phyloP scores from a whole-genome alignment of 306 rosid species.

The Benincasa hispida region DNA sequence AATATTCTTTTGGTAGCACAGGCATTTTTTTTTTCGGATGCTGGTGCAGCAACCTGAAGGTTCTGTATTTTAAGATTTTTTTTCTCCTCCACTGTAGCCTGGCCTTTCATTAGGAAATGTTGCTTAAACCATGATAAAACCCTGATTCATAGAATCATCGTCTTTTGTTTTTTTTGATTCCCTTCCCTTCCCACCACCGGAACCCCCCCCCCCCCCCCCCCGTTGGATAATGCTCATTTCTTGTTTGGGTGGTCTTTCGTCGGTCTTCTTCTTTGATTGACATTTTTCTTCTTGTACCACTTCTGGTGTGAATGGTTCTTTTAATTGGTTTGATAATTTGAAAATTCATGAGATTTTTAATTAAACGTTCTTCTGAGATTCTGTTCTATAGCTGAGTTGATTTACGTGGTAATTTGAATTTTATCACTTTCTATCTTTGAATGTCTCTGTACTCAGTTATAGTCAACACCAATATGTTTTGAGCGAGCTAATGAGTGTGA shows the following conservation, averaged over 20 bases:
- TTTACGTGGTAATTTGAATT: neutral
- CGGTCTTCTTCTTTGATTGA: neutral
- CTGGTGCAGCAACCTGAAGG: constrained; percentile 22
- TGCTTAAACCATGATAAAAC: neutral
- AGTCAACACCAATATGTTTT: neutral
- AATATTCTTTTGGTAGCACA: constrained; percentile 60
- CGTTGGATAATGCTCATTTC: neutral
- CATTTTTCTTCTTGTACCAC: neutral
- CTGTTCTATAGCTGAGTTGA: too few species aligned
- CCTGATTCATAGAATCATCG: neutral
- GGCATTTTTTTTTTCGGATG: constrained; percentile 52
- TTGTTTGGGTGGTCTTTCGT: neutral
- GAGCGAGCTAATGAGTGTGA: neutral
- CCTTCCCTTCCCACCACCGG: neutral
- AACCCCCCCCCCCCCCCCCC: too few species aligned
- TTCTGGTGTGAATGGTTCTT: neutral
- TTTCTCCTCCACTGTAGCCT: constrained; percentile 22
- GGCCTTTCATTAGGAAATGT: constrained; percentile 7
- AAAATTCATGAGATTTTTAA: neutral
- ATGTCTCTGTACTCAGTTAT: neutral
- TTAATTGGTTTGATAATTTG: neutral
- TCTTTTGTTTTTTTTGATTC: neutral
- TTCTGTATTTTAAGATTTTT: constrained; percentile 9
- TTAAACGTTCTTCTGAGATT: neutral
- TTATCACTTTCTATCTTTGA: neutral